Conservation (phyloP, 2,329 filamentous ascomycete species). For the Cordyceps fumosorosea region DNA sequence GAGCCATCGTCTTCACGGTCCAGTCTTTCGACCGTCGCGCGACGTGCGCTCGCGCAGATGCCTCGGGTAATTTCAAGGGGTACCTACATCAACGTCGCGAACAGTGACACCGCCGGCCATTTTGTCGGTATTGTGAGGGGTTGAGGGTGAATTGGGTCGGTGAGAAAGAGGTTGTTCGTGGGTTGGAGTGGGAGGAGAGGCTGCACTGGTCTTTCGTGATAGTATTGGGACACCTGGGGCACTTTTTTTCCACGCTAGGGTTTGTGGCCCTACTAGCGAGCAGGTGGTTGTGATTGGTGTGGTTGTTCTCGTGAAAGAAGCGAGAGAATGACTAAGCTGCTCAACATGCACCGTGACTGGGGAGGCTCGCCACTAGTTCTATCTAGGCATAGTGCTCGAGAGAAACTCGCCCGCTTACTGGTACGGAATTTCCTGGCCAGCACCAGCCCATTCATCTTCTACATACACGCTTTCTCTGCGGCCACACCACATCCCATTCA, state of each 20-base stretch:
- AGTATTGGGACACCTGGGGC: conserved; percentile 13
- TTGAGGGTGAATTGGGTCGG: conserved; percentile 19
- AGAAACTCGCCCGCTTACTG: too few species aligned
- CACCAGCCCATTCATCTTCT: too few species aligned
- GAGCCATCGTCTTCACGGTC: not conserved
- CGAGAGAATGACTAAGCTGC: conserved; percentile 19
- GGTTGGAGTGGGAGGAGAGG: conserved; percentile 18
- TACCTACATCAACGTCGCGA: conserved; percentile 78
- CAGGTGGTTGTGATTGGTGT: not conserved
- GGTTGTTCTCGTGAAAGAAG: not conserved
- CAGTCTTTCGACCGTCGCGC: not conserved
- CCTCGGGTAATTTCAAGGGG: conserved; percentile 23
- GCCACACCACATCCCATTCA: too few species aligned
- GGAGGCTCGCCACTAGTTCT: too few species aligned
- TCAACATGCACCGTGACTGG: too few species aligned
- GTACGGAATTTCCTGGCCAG: too few species aligned
- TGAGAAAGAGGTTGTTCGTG: conserved; percentile 25
- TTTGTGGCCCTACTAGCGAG: conserved; percentile 25
- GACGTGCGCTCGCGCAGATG: not conserved
- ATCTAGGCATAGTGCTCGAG: too few species aligned
- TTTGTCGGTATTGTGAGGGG: conserved; percentile 50
- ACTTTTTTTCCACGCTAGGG: conserved; percentile 25
- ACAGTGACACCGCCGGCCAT: conserved; percentile 76
- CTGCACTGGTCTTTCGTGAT: conserved; percentile 10
- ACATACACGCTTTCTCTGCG: too few species aligned